Evolutionary conservation across 345 rosid genomes (phyloP), one percentile per base, ranked within the genome.

Genomic region (Salix suchowensis): DNA sequence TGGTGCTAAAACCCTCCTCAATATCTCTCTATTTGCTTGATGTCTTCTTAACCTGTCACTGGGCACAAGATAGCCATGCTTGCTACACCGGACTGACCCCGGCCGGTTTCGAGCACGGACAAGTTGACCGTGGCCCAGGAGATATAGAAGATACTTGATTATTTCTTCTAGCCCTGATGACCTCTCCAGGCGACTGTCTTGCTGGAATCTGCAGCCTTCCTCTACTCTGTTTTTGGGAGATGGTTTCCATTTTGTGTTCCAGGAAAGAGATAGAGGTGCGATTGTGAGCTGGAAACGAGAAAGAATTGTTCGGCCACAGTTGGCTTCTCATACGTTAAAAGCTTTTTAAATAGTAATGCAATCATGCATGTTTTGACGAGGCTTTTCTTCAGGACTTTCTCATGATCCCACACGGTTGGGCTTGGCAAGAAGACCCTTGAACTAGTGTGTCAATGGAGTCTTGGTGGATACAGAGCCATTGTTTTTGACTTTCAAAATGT

Each of bases 1-100:
- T 26, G 87, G 85, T 15, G 77, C 40, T 70, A 86, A 76, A 16
- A 87, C 87, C 52, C 89, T 80, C 48, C 82, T 80, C 9, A 86
- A 5, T 1, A 86, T 42, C 79, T 84, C 89, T 48, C 71, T 80
- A 24, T 74, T 76, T 15, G 79, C 87, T 18, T 68, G 70, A 28
- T 32, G 69, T 71, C n/a, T 79, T 71, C 54, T 79, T 66, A 73
- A 58, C 48, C 24, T 78, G 26, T 79, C 75, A 23, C 74, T 64
- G 16, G 87, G 87, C 32, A 83, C 65, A 26, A 71, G 11, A 19
- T 80, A 83, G 2, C 88, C 86, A 50, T 85, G 88, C 23, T 32
- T 65, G 40, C 83, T 55, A 75, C 88, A 86, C 74, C 68, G 77
- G 37, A 32, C 77, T 2, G 80, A 79, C 61, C 85, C 86, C 5